These are phyloP conservation scores for Exophiala bonariae DNA, from an alignment of 2,329 filamentous ascomycete species.

Conservation along the genomic window DNA sequence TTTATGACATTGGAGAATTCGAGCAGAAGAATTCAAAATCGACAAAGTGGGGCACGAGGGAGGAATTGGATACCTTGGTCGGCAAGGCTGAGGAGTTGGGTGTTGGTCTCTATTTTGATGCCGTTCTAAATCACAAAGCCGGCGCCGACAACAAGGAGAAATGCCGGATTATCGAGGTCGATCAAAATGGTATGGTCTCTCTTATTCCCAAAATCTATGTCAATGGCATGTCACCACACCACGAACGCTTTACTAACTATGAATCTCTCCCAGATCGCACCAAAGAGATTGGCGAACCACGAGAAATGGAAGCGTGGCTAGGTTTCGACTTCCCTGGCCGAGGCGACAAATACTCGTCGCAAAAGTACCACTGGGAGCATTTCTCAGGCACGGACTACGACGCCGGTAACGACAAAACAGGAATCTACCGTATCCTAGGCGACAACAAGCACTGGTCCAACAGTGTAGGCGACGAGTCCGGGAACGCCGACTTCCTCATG, in stretches of 20 bases:
- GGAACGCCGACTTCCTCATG: slow-evolving; percentile 65
- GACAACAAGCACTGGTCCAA: slow-evolving; percentile 64
- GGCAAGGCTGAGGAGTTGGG: slow-evolving; percentile 52
- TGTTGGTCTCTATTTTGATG: slow-evolving; percentile 66
- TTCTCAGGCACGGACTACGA: slow-evolving; percentile 71
- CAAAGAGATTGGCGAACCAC: slow-evolving; percentile 53
- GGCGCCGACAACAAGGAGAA: slow-evolving; percentile 66
- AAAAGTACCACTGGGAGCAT: slow-evolving; percentile 67
- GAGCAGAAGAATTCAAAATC: slow-evolving; percentile 63
- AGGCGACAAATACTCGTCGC: slow-evolving; percentile 57
- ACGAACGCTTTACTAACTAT: slow-evolving; percentile 1
- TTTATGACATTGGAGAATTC: slow-evolving; percentile 72
- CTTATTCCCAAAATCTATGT: not conserved
- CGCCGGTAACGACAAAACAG: slow-evolving; percentile 52
- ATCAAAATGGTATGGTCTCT: slow-evolving; percentile 44
- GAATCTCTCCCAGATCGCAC: slow-evolving; percentile 48
- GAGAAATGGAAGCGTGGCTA: slow-evolving; percentile 68
- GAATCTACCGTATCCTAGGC: slow-evolving; percentile 65
- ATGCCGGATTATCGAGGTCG: slow-evolving; percentile 64
- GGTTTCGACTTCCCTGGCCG: slow-evolving; percentile 66
- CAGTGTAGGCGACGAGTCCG: slow-evolving; percentile 62
- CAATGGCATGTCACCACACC: not conserved
- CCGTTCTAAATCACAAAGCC: slow-evolving; percentile 72
- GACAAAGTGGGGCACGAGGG: slow-evolving; percentile 70
- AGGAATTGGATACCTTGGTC: slow-evolving; percentile 58